phyloP scores from a whole-genome alignment of 768 basidiomycete species.

The Amanita pallidorosea region DNA sequence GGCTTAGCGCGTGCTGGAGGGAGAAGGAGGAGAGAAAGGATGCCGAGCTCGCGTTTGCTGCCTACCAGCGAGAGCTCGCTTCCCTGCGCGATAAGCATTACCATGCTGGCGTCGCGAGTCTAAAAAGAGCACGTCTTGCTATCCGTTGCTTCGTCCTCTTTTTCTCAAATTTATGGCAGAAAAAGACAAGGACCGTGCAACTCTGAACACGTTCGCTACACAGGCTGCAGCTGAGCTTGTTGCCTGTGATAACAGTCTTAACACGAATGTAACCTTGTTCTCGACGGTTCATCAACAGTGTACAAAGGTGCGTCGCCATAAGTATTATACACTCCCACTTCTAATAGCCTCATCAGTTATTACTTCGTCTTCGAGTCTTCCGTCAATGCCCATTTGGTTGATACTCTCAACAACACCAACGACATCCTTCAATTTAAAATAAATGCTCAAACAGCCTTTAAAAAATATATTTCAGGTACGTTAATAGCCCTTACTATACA shows the following conservation, averaged over 20 bases:
- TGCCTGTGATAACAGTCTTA: constrained; percentile 44
- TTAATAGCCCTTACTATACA: background rate
- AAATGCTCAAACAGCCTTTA: constrained; percentile 47
- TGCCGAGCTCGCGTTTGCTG: constrained; percentile 47
- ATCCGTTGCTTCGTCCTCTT: background rate
- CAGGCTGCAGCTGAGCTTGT: no score
- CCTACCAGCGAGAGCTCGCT: constrained; percentile 56
- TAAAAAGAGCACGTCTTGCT: constrained; percentile 40
- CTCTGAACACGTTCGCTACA: constrained; percentile 45
- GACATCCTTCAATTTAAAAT: constrained; percentile 68
- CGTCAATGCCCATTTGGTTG: constrained; percentile 58
- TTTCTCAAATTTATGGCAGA: constrained; percentile 29
- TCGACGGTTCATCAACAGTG: constrained; percentile 51
- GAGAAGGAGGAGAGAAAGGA: constrained; percentile 70
- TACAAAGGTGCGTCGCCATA: constrained; percentile 51
- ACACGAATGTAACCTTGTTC: constrained; percentile 60
- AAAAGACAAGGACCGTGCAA: constrained; percentile 52
- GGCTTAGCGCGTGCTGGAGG: constrained; percentile 23
- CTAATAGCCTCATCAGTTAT: constrained; percentile 39
- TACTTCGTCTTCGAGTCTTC: constrained; percentile 63
- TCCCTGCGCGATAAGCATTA: constrained; percentile 60
- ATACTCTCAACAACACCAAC: constrained; percentile 56
- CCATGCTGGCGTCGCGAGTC: constrained; percentile 47
- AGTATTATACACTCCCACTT: background rate
- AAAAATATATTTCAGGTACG: constrained; percentile 13